phyloP scores from a whole-genome alignment of 768 basidiomycete genomes.

The Xerocomellus intermedius region DNA sequence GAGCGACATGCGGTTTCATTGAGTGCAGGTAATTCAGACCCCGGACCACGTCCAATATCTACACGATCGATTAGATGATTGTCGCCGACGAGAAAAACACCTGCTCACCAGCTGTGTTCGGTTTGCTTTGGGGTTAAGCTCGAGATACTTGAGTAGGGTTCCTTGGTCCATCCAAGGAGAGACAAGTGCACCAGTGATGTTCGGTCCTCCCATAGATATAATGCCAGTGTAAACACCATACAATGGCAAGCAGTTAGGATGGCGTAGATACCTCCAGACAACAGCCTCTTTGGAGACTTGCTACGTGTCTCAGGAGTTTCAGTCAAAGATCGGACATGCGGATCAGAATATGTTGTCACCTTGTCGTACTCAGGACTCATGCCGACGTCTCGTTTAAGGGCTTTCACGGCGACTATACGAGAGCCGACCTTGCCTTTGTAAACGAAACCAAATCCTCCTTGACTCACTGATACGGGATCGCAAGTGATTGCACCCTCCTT shows the following conservation, averaged over 20 bases:
- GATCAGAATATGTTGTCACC: slow-evolving; percentile 11
- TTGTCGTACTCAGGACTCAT: slow-evolving; percentile 8
- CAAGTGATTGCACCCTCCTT: slow-evolving; percentile 5
- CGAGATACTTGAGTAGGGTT: slow-evolving; percentile 32
- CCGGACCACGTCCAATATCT: slow-evolving; percentile 45
- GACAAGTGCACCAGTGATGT: slow-evolving; percentile 27
- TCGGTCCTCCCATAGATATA: slow-evolving; percentile 14
- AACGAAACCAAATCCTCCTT: slow-evolving; percentile 25
- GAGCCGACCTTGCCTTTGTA: slow-evolving; percentile 16
- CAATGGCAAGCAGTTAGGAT: slow-evolving; percentile 37
- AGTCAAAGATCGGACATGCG: neutral
- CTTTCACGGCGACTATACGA: slow-evolving; percentile 32
- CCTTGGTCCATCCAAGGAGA: slow-evolving; percentile 42
- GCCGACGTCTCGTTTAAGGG: neutral
- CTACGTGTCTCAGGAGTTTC: slow-evolving; percentile 5
- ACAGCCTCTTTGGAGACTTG: slow-evolving; percentile 32
- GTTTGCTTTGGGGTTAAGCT: slow-evolving; percentile 18
- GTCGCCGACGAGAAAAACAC: neutral
- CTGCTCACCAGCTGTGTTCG: slow-evolving; percentile 33
- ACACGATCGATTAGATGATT: neutral
- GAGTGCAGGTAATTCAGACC: slow-evolving; percentile 46
- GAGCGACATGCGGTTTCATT: slow-evolving; percentile 35
- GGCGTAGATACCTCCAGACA: slow-evolving; percentile 34
- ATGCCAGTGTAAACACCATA: slow-evolving; percentile 34
- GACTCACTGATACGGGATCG: neutral